Evolutionary conservation across 805 yeast genomes (phyloP).

Genomic region (Lachancea lanzarotensis): DNA sequence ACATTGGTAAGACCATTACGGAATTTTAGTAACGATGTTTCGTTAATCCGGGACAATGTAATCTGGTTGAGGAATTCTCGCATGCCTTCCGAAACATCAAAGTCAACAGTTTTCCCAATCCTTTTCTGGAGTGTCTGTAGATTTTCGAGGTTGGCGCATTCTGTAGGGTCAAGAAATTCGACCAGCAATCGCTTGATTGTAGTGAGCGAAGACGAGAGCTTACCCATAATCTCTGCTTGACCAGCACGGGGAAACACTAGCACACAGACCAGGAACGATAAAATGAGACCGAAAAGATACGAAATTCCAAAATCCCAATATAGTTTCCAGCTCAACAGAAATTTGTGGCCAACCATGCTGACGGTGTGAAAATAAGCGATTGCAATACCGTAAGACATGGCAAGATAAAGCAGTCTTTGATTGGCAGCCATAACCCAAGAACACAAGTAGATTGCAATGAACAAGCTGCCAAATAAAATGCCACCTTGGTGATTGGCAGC

Average conservation of each 20-base stretch:
- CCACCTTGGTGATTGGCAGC: slow-evolving; percentile 42
- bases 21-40: slow-evolving; percentile 29
- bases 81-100: slow-evolving; percentile 35
- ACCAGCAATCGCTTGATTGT: slow-evolving; percentile 24
- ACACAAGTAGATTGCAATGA: slow-evolving; percentile 34
- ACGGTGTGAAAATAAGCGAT: slow-evolving; percentile 34
- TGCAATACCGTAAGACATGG: slow-evolving; percentile 33
- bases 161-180: slow-evolving; percentile 17
- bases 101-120: slow-evolving; percentile 30
- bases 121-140: slow-evolving; percentile 22
- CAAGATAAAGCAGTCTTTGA: slow-evolving; percentile 36
- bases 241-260: slow-evolving; percentile 38
- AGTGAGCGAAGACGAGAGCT: slow-evolving; percentile 22
- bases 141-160: slow-evolving; percentile 13
- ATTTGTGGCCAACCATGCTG: slow-evolving; percentile 14
- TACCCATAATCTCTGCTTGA: slow-evolving; percentile 28
- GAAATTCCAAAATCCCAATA: slow-evolving; percentile 41
- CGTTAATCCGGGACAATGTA: slow-evolving; percentile 33
- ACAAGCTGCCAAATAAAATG: slow-evolving; percentile 37
- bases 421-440: slow-evolving; percentile 39
- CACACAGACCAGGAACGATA: slow-evolving; percentile 34
- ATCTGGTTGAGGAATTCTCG: slow-evolving; percentile 40
- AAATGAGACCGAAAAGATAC: slow-evolving; percentile 37
- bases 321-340: slow-evolving; percentile 29
- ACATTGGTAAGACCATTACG: slow-evolving; percentile 40